Conservation (phyloP, 768 basidiomycete species). For the Hypholoma sublateritium region DNA sequence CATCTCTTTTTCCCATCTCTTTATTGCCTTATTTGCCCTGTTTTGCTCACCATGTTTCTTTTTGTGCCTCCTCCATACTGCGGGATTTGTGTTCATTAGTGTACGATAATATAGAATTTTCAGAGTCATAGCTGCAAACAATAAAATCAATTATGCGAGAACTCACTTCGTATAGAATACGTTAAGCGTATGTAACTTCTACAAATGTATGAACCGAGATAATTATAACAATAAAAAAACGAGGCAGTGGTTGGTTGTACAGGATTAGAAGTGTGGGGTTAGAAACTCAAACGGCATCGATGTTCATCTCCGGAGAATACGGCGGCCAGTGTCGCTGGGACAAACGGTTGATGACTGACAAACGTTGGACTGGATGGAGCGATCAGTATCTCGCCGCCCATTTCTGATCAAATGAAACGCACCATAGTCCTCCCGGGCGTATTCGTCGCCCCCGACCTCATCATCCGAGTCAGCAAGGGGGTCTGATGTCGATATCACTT, state of each 20-base stretch:
- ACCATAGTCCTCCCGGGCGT: conserved; percentile 69
- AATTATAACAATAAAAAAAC: conserved; percentile 18
- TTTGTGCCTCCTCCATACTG: conserved; percentile 23
- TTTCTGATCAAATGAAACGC: conserved; percentile 18
- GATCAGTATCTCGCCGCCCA: not conserved
- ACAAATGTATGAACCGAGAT: conserved; percentile 12
- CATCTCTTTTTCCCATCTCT: conserved; percentile 26
- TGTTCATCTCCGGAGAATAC: conserved; percentile 15
- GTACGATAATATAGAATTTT: conserved; percentile 28
- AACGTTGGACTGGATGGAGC: conserved; percentile 48
- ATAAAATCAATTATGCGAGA: conserved; percentile 3
- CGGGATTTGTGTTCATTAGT: conserved; percentile 26
- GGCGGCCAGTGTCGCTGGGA: conserved; percentile 30
- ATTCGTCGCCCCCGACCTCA: conserved; percentile 60
- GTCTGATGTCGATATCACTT: conserved; percentile 62
- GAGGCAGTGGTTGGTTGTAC: not conserved
- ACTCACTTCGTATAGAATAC: conserved; percentile 5
- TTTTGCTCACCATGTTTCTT: conserved; percentile 23
- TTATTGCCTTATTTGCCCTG: conserved; percentile 27
- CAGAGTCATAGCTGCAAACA: conserved; percentile 1
- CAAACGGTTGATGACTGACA: conserved; percentile 58
- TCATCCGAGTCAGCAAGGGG: conserved; percentile 79
- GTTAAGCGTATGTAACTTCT: conserved; percentile 14
- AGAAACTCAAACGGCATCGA: conserved; percentile 11
- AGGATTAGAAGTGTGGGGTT: not conserved